Base-by-base conservation (phyloP, 2,329 filamentous ascomycete species). In the Chrysoporthe cubensis region DNA sequence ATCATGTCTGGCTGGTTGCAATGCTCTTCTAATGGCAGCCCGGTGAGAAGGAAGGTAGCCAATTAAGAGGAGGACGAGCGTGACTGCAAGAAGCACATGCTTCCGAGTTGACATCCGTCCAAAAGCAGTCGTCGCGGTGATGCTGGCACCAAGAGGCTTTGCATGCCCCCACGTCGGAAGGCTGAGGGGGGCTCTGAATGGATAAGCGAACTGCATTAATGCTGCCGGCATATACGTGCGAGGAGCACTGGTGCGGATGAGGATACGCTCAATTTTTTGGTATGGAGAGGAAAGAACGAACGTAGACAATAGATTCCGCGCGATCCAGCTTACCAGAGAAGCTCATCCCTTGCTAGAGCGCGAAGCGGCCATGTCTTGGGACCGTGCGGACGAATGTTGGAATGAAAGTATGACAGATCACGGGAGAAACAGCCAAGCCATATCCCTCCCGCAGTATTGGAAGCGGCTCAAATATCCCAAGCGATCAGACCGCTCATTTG, bases 51-150 rank as follows among this genome's bases (percentile, higher is more conserved):
- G 52, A 4, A 48, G 40, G 54, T 40, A 65, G 11, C 34, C 16
- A 26, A 65, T 8, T 18, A 65, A 8, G n/a, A 65, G 34, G 4
- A 65, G 14, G 4, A 48, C 40, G 1, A 59, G 8, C 4, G 14
- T 21, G 52, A 26, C 40, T 13, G 34, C 4, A 16, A 65, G 4
- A 48, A 58, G 16, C 13, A 48, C 42, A 34, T 58, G 44, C 32
- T 59, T 65, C n/a, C 63, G 63, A 40, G 2, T 11, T 1, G 54
- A 40, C 26, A 58, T 57, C 11, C 34, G 54, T 48, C 54, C 54
- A 40, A 65, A 4, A 4, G 61, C 46, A 9, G 48, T 18, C 6
- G 21, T 6, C 7, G 61, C 43, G 44, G 34, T 26, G 14, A 54
- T 63, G 26, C 21, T 32, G 8, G 46, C 14, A 11, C 34, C 44